These are phyloP conservation scores for Nepenthes mirabilis DNA, from an alignment of 148 eudicot genomes.

Conservation along the genomic window DNA sequence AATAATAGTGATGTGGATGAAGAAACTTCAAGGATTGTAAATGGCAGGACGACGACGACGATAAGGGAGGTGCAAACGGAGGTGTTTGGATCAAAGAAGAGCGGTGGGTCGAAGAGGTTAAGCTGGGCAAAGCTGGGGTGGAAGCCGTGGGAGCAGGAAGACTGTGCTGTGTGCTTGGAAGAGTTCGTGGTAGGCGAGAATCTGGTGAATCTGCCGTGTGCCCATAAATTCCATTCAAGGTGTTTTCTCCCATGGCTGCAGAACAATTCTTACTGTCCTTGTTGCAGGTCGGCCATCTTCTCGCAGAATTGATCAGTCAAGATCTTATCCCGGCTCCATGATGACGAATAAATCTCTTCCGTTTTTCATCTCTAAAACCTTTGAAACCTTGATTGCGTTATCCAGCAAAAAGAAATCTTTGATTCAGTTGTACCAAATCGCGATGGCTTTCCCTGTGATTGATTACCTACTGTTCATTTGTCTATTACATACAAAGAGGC, in stretches of 20 bases:
- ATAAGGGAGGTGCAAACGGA: slow-evolving; percentile 11
- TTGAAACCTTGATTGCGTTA: too few species aligned
- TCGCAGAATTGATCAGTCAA: neutral
- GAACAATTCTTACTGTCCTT: slow-evolving; percentile 58
- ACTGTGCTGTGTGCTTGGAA: slow-evolving; percentile 76
- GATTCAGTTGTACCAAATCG: too few species aligned
- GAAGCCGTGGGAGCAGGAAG: slow-evolving; percentile 48
- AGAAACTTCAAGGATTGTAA: slow-evolving; percentile 9
- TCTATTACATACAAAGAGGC: too few species aligned
- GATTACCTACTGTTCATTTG: too few species aligned
- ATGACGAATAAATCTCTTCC: too few species aligned
- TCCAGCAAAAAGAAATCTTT: too few species aligned
- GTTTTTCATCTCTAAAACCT: too few species aligned
- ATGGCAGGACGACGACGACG: neutral
- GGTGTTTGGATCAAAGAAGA: slow-evolving; percentile 11
- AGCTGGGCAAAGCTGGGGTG: slow-evolving; percentile 11
- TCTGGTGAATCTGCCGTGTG: slow-evolving; percentile 41
- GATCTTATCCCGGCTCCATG: too few species aligned
- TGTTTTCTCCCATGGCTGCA: slow-evolving; percentile 76
- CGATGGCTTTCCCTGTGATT: too few species aligned
- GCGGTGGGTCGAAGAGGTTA: slow-evolving; percentile 15
- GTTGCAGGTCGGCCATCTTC: slow-evolving; percentile 42
- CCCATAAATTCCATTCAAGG: slow-evolving; percentile 61
- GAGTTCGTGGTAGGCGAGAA: slow-evolving; percentile 33
- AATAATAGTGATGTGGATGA: slow-evolving; percentile 6